phyloP scores from a whole-genome alignment of 2,329 filamentous ascomycete species.

The Fusarium sp. region DNA sequence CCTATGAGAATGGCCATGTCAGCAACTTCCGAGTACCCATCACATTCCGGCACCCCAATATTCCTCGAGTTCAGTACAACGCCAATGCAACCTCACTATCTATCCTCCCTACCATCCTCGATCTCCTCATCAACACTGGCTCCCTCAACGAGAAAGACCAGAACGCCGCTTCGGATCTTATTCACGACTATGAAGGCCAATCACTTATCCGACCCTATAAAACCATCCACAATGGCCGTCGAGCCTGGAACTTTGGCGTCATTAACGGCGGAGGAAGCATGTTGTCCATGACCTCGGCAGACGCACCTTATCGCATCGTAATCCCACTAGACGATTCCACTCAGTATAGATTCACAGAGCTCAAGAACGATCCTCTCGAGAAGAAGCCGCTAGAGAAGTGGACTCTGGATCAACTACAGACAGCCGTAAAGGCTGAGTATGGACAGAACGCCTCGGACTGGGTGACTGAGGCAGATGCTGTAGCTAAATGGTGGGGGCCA shows the following conservation, averaged over 20 bases:
- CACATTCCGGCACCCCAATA: conserved; percentile 49
- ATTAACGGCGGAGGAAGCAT: conserved; percentile 51
- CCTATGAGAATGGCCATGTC: conserved; percentile 50
- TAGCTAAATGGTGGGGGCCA: conserved; percentile 38
- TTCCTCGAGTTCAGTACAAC: conserved; percentile 48
- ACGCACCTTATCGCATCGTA: conserved; percentile 49
- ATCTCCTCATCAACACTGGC: conserved; percentile 49
- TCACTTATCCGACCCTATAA: conserved; percentile 48
- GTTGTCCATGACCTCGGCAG: conserved; percentile 48
- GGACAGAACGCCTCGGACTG: conserved; percentile 43
- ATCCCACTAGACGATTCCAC: conserved; percentile 48
- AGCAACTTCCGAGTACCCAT: conserved; percentile 51
- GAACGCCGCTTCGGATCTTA: conserved; percentile 44
- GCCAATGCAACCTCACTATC: conserved; percentile 49
- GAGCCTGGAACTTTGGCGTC: conserved; percentile 51
- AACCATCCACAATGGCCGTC: conserved; percentile 39
- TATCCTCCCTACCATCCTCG: conserved; percentile 52
- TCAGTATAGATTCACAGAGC: conserved; percentile 51
- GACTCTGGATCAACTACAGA: conserved; percentile 36
- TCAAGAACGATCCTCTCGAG: conserved; percentile 47
- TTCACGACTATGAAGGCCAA: conserved; percentile 51
- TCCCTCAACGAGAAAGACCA: conserved; percentile 47
- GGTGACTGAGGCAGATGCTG: conserved; percentile 42
- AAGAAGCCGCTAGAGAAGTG: conserved; percentile 44
- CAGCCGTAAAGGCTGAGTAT: conserved; percentile 36